These are phyloP conservation scores for Spizellomyces punctatus DNA, from an alignment of 192 early-diverging fungal genomes.

Conservation along the genomic window DNA sequence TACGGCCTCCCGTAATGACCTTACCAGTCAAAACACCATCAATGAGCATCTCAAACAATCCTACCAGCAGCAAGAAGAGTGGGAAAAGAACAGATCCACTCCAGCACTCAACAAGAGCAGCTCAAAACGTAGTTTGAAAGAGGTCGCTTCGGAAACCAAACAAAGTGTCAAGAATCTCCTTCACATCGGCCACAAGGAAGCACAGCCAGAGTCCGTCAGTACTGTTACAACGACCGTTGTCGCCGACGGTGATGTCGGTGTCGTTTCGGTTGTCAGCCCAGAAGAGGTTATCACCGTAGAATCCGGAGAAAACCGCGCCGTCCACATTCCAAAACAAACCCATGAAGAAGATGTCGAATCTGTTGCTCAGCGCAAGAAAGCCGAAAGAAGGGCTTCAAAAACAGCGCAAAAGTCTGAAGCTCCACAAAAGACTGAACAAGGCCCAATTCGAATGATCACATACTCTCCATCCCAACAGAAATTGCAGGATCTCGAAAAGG, in stretches of 20 bases:
- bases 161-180: constrained; percentile 11
- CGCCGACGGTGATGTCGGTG: neutral
- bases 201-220: neutral
- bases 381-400: too few relatives aligned
- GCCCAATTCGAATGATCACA: too few relatives aligned
- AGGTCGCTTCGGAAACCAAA: neutral
- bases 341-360: too few relatives aligned
- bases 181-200: neutral
- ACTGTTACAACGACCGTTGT: neutral
- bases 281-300: too few relatives aligned
- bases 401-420: too few relatives aligned
- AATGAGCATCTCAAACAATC: neutral
- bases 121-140: neutral
- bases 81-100: neutral
- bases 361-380: too few relatives aligned
- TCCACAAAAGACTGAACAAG: too few relatives aligned
- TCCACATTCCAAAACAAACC: too few relatives aligned
- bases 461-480: too few relatives aligned
- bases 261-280: neutral
- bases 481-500: too few relatives aligned
- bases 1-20: neutral
- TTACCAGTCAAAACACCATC: neutral
- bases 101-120: neutral
- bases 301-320: too few relatives aligned
- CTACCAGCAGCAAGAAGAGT: neutral